These are phyloP conservation scores for Nephelium lappaceum DNA, from an alignment of 345 rosid species.

Conservation along the genomic window DNA sequence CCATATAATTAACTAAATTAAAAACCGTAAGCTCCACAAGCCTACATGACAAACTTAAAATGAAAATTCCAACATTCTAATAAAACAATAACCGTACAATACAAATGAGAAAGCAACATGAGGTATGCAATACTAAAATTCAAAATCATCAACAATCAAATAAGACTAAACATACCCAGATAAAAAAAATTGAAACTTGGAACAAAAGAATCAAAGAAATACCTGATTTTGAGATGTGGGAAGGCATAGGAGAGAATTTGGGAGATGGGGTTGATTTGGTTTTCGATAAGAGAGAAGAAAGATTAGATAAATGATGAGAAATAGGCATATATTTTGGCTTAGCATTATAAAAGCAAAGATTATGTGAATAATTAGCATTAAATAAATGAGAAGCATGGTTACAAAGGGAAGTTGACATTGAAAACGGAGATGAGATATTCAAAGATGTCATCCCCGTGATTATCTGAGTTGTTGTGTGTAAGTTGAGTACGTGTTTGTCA, in stretches of 20 bases:
- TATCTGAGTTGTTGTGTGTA: neutral
- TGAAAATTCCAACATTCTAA: neutral
- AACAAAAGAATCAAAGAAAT: constrained; percentile 1
- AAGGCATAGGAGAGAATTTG: constrained; percentile 28
- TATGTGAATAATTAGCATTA: constrained; percentile 10
- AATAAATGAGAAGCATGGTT: constrained; percentile 13
- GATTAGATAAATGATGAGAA: constrained; percentile 12
- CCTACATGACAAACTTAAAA: neutral
- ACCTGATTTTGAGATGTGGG: constrained; percentile 50
- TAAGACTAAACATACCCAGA: neutral
- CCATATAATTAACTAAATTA: neutral
- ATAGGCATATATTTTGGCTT: neutral
- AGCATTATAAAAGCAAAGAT: neutral
- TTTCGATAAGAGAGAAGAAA: constrained; percentile 19
- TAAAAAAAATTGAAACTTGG: neutral
- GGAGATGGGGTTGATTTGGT: constrained; percentile 25
- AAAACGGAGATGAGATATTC: constrained; percentile 43
- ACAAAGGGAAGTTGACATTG: constrained; percentile 26
- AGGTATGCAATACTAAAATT: neutral
- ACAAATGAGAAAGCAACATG: neutral
- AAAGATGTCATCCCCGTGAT: constrained; percentile 42
- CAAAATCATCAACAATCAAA: neutral
- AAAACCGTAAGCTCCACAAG: neutral
- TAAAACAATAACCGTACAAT: neutral
- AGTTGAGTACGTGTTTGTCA: too few species aligned